Conservation (phyloP, 1,284 basidiomycete species). For the Malassezia slooffiae region DNA sequence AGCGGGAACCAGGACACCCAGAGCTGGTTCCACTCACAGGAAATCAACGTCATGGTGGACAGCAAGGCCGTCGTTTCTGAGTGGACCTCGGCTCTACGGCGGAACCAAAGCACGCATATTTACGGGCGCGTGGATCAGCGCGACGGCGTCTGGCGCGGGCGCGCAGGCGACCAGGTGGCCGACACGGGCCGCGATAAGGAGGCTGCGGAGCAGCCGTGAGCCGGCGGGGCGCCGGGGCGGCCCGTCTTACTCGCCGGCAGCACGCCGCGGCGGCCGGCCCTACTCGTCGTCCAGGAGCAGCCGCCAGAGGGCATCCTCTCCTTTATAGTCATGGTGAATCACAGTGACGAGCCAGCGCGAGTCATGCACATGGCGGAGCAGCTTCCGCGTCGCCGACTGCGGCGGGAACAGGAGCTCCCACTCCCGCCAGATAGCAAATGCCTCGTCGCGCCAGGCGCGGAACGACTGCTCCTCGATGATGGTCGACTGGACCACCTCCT, state of each 20-base stretch:
- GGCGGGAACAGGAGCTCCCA: slow-evolving; percentile 83
- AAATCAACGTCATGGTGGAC: slow-evolving; percentile 67
- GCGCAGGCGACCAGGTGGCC: slow-evolving; percentile 36
- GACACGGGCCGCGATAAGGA: slow-evolving; percentile 24
- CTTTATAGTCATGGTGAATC: slow-evolving; percentile 86
- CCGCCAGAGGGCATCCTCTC: slow-evolving; percentile 66
- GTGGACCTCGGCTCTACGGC: slow-evolving; percentile 57
- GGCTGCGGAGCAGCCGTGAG: too few relatives aligned
- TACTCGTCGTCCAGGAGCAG: too few relatives aligned
- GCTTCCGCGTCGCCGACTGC: slow-evolving; percentile 58
- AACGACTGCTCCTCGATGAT: slow-evolving; percentile 50
- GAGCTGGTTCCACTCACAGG: slow-evolving; percentile 67
- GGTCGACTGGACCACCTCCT: slow-evolving; percentile 50
- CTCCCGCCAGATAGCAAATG: slow-evolving; percentile 87
- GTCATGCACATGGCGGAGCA: slow-evolving; percentile 63
- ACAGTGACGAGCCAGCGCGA: slow-evolving; percentile 83
- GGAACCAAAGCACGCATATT: slow-evolving; percentile 62
- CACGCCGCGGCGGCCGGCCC: too few relatives aligned
- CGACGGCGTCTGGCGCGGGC: slow-evolving; percentile 62
- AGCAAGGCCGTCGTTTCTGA: slow-evolving; percentile 55
- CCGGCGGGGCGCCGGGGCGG: too few relatives aligned
- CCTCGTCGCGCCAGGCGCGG: slow-evolving; percentile 63
- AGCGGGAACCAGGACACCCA: slow-evolving; percentile 57
- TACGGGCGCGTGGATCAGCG: slow-evolving; percentile 56
- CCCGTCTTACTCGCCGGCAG: too few relatives aligned